Evolutionary conservation across 2,329 filamentous ascomycete species (phyloP).

Genomic region (Phialophora expanda): DNA sequence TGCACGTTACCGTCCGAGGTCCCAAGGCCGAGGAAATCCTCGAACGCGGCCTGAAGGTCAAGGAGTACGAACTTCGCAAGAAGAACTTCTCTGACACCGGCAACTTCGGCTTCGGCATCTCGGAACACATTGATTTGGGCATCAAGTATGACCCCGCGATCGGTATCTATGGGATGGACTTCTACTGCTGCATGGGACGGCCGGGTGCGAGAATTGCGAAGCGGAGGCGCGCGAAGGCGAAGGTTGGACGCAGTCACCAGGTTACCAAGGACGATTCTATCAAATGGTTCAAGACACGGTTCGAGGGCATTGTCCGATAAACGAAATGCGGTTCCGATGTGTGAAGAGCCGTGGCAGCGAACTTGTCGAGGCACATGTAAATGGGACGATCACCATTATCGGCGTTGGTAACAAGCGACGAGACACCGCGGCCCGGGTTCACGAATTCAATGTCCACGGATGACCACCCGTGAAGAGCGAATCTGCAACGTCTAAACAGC

Average conservation of each 20-base stretch:
- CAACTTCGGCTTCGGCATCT: conserved; percentile 99
- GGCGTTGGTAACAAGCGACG: background rate
- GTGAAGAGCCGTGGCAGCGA: background rate
- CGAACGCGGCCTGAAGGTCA: conserved; percentile 99
- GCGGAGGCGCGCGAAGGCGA: conserved; percentile 86
- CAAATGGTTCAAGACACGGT: conserved; percentile 96
- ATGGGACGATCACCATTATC: background rate
- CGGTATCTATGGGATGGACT: conserved; percentile 99
- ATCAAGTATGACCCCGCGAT: conserved; percentile 99
- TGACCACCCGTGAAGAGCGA: background rate
- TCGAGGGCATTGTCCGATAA: conserved; percentile 99
- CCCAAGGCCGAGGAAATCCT: conserved; percentile 99
- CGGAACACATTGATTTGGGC: conserved; percentile 99
- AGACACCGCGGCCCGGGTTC: background rate
- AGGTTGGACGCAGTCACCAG: conserved; percentile 84
- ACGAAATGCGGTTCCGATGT: background rate
- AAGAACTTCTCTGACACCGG: conserved; percentile 99
- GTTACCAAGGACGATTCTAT: conserved; percentile 95
- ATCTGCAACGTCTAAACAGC: background rate
- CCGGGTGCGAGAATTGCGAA: conserved; percentile 97
- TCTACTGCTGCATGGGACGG: conserved; percentile 99
- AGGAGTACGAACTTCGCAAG: conserved; percentile 99
- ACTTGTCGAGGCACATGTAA: background rate
- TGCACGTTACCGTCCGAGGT: conserved; percentile 99
- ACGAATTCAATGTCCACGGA: background rate